Evolutionary conservation across 73 alveolate species (phyloP).

Genomic region (Paramecium bursaria): DNA sequence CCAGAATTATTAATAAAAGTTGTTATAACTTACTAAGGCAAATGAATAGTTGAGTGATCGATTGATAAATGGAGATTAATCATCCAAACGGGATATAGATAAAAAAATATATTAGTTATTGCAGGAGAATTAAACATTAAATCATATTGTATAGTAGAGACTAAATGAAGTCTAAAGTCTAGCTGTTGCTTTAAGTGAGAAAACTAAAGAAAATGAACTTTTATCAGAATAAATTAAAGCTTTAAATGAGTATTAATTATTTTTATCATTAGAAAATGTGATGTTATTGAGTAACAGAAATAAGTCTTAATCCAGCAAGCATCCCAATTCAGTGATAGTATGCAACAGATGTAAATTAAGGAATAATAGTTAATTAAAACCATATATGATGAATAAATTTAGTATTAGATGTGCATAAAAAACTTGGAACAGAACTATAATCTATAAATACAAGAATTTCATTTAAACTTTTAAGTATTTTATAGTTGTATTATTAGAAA

Average conservation of each 20-base stretch:
- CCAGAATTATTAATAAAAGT: slow-evolving; percentile 31
- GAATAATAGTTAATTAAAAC: not conserved
- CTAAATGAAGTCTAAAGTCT: slow-evolving; percentile 5
- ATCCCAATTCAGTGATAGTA: not conserved
- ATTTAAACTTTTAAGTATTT: slow-evolving; percentile 13
- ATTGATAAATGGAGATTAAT: slow-evolving; percentile 16
- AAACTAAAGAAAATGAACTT: not conserved
- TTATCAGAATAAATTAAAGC: slow-evolving; percentile 26
- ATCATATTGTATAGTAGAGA: slow-evolving; percentile 20
- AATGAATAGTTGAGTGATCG: slow-evolving; percentile 58
- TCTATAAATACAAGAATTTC: slow-evolving; percentile 27
- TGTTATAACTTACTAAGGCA: slow-evolving; percentile 38
- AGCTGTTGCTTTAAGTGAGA: not conserved
- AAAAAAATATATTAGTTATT: not conserved
- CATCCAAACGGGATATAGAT: slow-evolving; percentile 21
- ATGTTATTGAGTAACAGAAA: slow-evolving; percentile 31
- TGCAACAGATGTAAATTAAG: not conserved
- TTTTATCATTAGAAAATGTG: slow-evolving; percentile 49
- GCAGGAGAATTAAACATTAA: slow-evolving; percentile 10
- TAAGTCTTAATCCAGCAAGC: slow-evolving; percentile 5
- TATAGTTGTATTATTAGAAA: not conserved
- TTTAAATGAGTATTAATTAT: slow-evolving; percentile 6
- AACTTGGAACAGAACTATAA: slow-evolving; percentile 46
- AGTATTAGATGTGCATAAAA: not conserved
- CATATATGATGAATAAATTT: not conserved